A percentile compares a stretch with the other conserved stretches of the same genome.
These are phyloP conservation scores for Eucalyptus marginata DNA, from an alignment of 345 rosid species.

Conservation along the genomic window DNA sequence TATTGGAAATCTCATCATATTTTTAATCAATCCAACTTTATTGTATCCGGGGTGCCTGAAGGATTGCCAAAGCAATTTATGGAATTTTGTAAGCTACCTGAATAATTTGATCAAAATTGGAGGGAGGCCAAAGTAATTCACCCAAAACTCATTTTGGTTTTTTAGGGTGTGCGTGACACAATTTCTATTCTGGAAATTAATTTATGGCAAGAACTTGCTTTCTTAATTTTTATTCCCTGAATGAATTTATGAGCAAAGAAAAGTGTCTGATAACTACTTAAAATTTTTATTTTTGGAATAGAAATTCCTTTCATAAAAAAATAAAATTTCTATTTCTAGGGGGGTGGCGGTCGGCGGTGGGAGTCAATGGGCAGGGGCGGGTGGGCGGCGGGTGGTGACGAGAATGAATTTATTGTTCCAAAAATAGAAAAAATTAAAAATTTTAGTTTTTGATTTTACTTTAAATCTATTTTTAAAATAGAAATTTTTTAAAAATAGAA, in stretches of 20 bases:
- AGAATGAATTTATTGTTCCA: accelerated
- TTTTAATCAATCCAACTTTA: not conserved
- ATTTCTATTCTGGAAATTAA: accelerated
- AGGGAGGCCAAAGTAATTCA: not conserved
- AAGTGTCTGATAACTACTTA: accelerated
- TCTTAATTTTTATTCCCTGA: accelerated
- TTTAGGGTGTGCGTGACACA: accelerated
- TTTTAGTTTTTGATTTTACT: accelerated
- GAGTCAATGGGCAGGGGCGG: accelerated
- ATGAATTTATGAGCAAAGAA: accelerated
- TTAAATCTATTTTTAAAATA: accelerated
- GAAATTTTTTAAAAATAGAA: accelerated
- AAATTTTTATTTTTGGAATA: accelerated
- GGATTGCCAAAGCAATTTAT: not conserved
- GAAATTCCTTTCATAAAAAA: too few species aligned
- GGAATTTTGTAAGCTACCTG: not conserved
- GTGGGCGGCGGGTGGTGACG: accelerated
- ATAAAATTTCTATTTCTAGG: accelerated
- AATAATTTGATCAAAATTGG: not conserved
- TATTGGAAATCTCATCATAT: not conserved
- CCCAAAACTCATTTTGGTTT: not conserved
- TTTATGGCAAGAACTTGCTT: accelerated
- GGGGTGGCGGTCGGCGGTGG: accelerated
- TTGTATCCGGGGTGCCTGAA: accelerated
- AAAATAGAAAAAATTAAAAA: accelerated